Evolutionary conservation across 345 rosid genomes (phyloP).

Genomic region (Mallotus nudiflorus): DNA sequence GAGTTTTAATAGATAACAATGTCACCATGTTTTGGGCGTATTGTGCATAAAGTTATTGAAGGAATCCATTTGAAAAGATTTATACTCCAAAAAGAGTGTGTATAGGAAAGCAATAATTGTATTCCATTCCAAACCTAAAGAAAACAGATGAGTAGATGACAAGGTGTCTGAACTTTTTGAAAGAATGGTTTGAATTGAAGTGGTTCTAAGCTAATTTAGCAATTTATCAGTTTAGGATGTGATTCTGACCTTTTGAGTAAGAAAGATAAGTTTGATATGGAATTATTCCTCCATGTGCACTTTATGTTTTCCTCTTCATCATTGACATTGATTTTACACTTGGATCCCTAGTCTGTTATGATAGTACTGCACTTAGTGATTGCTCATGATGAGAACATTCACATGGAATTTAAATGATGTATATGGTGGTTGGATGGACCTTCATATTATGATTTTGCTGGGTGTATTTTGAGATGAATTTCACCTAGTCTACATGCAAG

Average conservation of each 20-base stretch:
- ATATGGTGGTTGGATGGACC: not conserved
- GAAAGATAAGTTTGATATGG: constrained; percentile 2
- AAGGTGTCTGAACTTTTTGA: constrained; percentile 30
- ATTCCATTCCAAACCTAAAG: constrained; percentile 24
- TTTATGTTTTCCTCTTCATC: constrained; percentile 12
- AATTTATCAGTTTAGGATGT: constrained; percentile 16
- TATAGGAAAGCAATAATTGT: constrained; percentile 29
- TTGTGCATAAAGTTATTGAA: constrained; percentile 42
- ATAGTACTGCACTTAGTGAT: not conserved
- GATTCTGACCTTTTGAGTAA: constrained; percentile 17
- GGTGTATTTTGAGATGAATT: not conserved
- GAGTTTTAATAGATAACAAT: constrained; percentile 39
- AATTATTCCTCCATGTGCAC: constrained; percentile 23
- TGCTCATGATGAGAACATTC: not conserved
- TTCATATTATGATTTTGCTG: not conserved
- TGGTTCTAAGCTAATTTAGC: constrained; percentile 6
- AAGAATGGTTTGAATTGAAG: constrained; percentile 14
- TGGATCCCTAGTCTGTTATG: constrained; percentile 5
- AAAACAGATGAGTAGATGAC: constrained; percentile 29
- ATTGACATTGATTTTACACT: not conserved
- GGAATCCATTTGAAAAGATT: constrained; percentile 48
- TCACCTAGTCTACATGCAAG: too few relatives aligned
- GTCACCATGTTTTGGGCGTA: constrained; percentile 29
- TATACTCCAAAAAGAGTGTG: constrained; percentile 24
- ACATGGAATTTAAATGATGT: not conserved